phyloP scores from a whole-genome alignment of 2,329 filamentous ascomycete species.

The Colletotrichum acutatum region DNA sequence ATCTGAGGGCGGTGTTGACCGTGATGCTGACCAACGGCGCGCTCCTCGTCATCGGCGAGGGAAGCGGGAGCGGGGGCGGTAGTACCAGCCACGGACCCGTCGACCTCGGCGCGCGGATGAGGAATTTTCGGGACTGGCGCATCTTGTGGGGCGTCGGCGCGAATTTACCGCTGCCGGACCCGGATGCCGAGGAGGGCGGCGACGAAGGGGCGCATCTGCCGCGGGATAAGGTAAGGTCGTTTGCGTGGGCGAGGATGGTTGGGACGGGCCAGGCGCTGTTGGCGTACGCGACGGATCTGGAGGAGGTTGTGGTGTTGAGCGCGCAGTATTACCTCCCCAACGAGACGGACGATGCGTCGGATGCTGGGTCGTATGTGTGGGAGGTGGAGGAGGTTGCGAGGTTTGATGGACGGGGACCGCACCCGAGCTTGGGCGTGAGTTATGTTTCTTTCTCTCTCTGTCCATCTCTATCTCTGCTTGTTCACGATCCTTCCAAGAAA shows the following conservation, averaged over 20 bases:
- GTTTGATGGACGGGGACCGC: constrained; percentile 60
- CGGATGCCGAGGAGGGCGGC: constrained; percentile 39
- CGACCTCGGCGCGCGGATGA: constrained; percentile 45
- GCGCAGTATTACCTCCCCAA: constrained; percentile 52
- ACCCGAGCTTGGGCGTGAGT: constrained; percentile 40
- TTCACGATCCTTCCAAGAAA: no score
- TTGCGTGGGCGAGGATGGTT: constrained; percentile 63
- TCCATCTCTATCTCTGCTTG: no score
- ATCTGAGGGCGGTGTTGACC: constrained; percentile 62
- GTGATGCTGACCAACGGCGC: constrained; percentile 62
- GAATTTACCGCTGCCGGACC: constrained; percentile 59
- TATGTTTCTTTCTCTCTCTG: no score
- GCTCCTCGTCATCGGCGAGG: constrained; percentile 63
- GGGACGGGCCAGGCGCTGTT: constrained; percentile 56
- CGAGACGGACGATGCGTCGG: constrained; percentile 60
- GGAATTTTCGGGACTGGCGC: constrained; percentile 61
- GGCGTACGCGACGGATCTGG: constrained; percentile 62
- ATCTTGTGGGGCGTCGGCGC: constrained; percentile 68
- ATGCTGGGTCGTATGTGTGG: constrained; percentile 60
- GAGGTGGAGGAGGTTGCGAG: constrained; percentile 60
- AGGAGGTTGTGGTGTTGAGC: constrained; percentile 62
- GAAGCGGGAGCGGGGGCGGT: constrained; percentile 18
- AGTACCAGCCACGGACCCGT: constrained; percentile 31
- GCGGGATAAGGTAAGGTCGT: constrained; percentile 54
- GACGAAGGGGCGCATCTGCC: constrained; percentile 37